These are phyloP conservation scores for Coemansia sp. DNA, from an alignment of 192 early-diverging fungal species.

Conservation along the genomic window DNA sequence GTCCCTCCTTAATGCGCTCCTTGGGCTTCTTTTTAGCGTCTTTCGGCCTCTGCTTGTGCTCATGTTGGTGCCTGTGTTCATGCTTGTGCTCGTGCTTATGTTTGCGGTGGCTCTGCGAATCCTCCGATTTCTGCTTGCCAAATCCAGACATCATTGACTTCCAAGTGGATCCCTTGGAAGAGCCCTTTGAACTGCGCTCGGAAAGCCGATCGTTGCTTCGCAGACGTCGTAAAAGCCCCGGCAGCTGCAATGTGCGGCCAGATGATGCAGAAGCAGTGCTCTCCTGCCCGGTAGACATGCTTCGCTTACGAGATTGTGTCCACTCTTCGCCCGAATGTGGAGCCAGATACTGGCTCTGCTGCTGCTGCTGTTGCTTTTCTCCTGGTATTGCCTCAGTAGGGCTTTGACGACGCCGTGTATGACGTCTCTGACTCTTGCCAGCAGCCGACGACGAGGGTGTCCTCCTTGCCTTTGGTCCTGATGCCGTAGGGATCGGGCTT, in stretches of 20 bases:
- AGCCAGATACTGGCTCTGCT: neutral
- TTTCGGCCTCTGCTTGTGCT: neutral
- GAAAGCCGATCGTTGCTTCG: conserved; percentile 29
- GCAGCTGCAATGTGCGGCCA: conserved; percentile 27
- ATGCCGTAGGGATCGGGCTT: neutral
- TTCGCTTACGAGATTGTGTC: conserved; percentile 1
- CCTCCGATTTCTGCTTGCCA: neutral
- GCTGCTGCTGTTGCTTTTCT: neutral
- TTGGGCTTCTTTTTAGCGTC: conserved; percentile 6
- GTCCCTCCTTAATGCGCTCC: conserved; percentile 25
- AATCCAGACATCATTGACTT: conserved; percentile 20
- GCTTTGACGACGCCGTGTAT: neutral
- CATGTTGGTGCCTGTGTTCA: neutral
- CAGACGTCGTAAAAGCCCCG: conserved; percentile 34
- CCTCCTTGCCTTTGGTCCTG: neutral
- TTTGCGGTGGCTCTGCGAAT: conserved; percentile 1
- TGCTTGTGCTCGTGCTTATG: neutral
- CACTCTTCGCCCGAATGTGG: neutral
- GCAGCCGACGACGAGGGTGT: neutral
- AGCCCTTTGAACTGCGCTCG: neutral
- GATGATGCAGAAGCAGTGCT: conserved; percentile 36
- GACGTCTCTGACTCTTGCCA: neutral
- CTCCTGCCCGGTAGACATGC: conserved; percentile 19
- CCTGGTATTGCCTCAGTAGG: neutral
- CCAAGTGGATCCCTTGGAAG: conserved; percentile 7